Evolutionary conservation across 257 asterid genomes (phyloP).

Genomic region (Nicotiana tomentosiformis): DNA sequence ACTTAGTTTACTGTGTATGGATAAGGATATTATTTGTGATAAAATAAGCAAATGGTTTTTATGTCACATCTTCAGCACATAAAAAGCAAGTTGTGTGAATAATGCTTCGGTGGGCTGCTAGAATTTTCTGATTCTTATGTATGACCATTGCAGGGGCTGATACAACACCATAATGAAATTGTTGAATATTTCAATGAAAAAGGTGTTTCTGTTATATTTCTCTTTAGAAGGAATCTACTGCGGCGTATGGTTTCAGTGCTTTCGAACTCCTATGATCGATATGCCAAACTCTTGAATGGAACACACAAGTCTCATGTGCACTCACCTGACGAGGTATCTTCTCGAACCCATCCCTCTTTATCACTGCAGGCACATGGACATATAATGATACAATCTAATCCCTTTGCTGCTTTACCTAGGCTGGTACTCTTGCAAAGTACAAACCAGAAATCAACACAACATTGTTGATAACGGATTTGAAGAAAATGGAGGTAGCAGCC

Average conservation of each 20-base stretch:
- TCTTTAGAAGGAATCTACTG: conserved; percentile 60
- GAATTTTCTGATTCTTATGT: no score
- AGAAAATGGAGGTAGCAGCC: conserved; percentile 54
- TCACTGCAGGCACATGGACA: not conserved
- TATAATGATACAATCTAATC: conserved; percentile 1
- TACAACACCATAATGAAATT: conserved; percentile 51
- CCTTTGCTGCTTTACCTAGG: conserved; percentile 36
- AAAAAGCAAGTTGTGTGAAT: no score
- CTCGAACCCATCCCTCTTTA: not conserved
- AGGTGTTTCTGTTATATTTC: conserved; percentile 58
- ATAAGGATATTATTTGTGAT: no score
- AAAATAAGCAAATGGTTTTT: no score
- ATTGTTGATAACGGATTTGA: conserved; percentile 49
- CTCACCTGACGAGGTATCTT: conserved; percentile 52
- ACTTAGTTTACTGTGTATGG: no score
- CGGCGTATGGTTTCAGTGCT: conserved; percentile 67
- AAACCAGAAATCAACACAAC: conserved; percentile 61
- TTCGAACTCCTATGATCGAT: conserved; percentile 58
- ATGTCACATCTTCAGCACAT: no score
- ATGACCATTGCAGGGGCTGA: conserved; percentile 45
- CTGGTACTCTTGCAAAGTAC: conserved; percentile 65
- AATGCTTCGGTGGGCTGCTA: no score
- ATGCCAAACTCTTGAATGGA: conserved; percentile 68
- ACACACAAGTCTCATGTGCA: conserved; percentile 80
- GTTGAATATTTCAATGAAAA: conserved; percentile 45